Evolutionary conservation across 305 asterid species (phyloP).

Genomic region (Striga hermonthica): DNA sequence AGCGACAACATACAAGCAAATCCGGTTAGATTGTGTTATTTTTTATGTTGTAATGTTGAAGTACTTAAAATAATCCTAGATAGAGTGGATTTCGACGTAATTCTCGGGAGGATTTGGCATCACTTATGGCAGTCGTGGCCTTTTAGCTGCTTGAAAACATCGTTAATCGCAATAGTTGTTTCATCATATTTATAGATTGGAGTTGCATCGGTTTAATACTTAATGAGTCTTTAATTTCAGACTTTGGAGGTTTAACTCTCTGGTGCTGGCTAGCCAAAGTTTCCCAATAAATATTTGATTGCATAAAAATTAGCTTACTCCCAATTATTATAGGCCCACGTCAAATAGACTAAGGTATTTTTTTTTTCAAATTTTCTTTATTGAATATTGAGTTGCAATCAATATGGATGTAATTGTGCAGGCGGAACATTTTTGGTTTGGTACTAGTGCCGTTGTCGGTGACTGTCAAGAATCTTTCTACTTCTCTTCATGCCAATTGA

Average conservation of each 20-base stretch:
- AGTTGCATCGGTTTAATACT: background rate
- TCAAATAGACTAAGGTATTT: background rate
- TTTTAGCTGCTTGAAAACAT: constrained; percentile 15
- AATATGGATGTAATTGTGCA: background rate
- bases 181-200: background rate
- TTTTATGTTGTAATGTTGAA: constrained; percentile 7
- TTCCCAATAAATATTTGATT: constrained; percentile 1
- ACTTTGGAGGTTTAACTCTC: constrained; percentile 1
- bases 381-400: background rate
- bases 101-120: no score
- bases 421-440: background rate
- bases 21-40: background rate
- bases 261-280: background rate
- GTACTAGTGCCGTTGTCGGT: background rate
- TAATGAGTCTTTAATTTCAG: background rate
- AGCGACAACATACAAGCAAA: background rate
- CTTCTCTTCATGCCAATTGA: background rate
- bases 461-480: constrained; percentile 5
- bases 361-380: background rate
- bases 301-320: background rate
- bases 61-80: constrained; percentile 3
- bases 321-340: background rate
- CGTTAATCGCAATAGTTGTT: background rate
- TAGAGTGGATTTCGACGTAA: no score
- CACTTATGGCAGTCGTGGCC: constrained; percentile 9